Percentiles rank a stretch among this genome's conserved stretches.
Conservation (phyloP, 257 asterid species). For the Buddleja alternifolia region DNA sequence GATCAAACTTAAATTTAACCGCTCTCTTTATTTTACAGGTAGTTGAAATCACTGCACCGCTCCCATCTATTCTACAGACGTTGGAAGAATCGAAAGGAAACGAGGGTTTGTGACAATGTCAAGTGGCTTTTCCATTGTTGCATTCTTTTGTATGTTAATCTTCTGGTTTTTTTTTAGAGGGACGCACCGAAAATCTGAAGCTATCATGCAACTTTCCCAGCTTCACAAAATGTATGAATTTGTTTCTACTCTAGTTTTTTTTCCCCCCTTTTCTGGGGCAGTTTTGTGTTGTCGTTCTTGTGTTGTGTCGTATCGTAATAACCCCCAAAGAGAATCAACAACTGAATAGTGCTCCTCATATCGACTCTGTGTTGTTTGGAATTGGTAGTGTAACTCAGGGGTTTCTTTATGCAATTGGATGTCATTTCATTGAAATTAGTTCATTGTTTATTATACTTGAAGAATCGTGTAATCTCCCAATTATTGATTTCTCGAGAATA, state of each 20-base stretch:
- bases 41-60: constrained; percentile 62
- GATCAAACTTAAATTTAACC: neutral
- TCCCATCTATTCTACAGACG: constrained; percentile 60
- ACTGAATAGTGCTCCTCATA: too few relatives aligned
- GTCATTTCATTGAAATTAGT: too few relatives aligned
- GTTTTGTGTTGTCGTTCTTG: too few relatives aligned
- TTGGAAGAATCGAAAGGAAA: constrained; percentile 39
- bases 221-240: neutral
- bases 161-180: neutral
- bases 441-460: too few relatives aligned
- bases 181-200: neutral
- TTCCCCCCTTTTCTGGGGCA: too few relatives aligned
- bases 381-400: too few relatives aligned
- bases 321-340: too few relatives aligned
- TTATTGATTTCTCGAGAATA: too few relatives aligned
- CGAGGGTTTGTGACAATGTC: constrained; percentile 5
- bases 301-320: too few relatives aligned
- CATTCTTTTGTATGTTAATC: neutral
- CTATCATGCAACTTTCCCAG: neutral
- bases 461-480: too few relatives aligned
- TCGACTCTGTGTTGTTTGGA: too few relatives aligned
- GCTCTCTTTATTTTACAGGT: constrained; percentile 47
- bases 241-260: neutral
- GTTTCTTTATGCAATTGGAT: too few relatives aligned
- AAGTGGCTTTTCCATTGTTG: neutral